Evolutionary conservation across 495 filamentous ascomycete genomes (phyloP), one percentile per base, ranked within the genome.

Genomic region (Penicillium dipodomyicola): DNA sequence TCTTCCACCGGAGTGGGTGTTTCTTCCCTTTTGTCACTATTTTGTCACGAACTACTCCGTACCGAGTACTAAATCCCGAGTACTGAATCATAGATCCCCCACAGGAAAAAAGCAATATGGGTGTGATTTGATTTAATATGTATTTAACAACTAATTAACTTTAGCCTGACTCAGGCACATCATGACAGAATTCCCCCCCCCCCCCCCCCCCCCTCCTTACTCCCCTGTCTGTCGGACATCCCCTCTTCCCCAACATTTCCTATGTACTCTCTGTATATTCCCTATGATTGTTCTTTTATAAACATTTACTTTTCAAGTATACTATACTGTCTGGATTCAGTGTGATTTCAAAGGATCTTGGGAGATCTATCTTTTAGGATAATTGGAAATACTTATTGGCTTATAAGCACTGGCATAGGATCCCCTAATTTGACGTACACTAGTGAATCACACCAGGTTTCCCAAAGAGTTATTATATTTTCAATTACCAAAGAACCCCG

Each of bases 111-210:
- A 66, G 54, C 57, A 61, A 63, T 49, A 40, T n/a, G 44, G 50
- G 37, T 49, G 30, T 59, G 54, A 59, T 22, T 56, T 47, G 35
- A 59, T 48, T 48, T 48, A 9, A 39, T 39, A 43, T 22, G 54
- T 61, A 58, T 56, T 63, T 65, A 57, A 60, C 20, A 19, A 19
- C 2, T 61, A 52, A 59, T 61, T 64, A 54, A 52, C 58, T 61
- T 64, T 54, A 56, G 64, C 60, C 51, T 65, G 64, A 64, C 61
- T 67, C 64, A 64, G 64, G 61, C 56, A 60, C 63, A 59, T 60
- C 2, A 63, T 62, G 56, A 54, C 49, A 59, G 56, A 55, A 60
- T n/a, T n/a, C n/a, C n/a, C n/a, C n/a, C n/a, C n/a, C n/a, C n/a
- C n/a, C n/a, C n/a, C n/a, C n/a, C n/a, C n/a, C n/a, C n/a, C 17